Base-by-base conservation (phyloP, 78 protist species). In the Polysphondylium violaceum region DNA sequence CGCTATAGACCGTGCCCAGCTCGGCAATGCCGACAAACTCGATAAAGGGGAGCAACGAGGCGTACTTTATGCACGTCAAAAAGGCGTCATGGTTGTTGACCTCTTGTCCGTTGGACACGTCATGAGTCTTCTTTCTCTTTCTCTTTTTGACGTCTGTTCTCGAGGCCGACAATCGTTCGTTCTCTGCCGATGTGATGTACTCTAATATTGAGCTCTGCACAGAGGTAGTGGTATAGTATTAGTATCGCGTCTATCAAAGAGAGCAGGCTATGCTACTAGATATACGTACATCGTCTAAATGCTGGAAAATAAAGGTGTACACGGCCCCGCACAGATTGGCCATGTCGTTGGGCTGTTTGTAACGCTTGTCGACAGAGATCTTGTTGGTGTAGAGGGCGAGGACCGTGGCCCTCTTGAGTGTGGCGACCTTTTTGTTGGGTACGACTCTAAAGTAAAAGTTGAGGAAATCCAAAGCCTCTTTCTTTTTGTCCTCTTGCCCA, bases 261-360 rank as follows among this genome's bases (percentile, higher is more conserved):
- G 11, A 47, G 53, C 11, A 11, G 23, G 11, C 4, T 51, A 51
- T 59, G 40, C n/a, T 38, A 67, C 25, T 23, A 65, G 6, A 31
- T 19, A 38, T 25, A 81, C 71, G 21, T 83, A 83, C 91, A 43
- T 83, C 91, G 33, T 83, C 71, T 59, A 69, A 59, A 58, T 83
- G 61, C 38, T 83, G 81, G 59, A 68, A 83, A 19, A 83, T 83
- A 59, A 83, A 83, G 3, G 91, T 83, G 59, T 83, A 83, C 11
- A 83, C 91, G 40, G 91, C 91, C 40, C 91, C 91, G 69, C 91
- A 83, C 21, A 83, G 67, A 44, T 83, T 83, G 6, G 91, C 91
- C 91, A 83, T 83, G 31, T 83, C 79, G 69, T 83, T 83, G 11
- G 77, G 77, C 27, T 67, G 79, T 59, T 83, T 67, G 23, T 83